Evolutionary conservation across 495 filamentous ascomycete species (phyloP).

Genomic region (Penicillium silybi): DNA sequence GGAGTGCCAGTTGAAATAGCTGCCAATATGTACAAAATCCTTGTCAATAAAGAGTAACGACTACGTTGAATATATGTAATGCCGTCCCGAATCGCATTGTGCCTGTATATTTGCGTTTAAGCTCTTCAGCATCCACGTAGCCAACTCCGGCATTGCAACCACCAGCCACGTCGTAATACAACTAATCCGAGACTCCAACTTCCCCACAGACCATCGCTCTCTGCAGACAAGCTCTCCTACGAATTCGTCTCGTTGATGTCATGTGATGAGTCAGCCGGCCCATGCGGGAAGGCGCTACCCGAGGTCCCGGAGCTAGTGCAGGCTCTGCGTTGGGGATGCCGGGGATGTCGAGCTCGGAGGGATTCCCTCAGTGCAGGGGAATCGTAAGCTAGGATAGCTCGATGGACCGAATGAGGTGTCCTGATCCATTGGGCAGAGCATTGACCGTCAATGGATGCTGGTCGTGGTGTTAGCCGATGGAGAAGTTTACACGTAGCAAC

Average conservation of each 20-base stretch:
- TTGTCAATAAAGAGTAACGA: too few species aligned
- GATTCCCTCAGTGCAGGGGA: not conserved
- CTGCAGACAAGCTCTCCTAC: not conserved
- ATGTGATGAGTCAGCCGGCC: conserved; percentile 25
- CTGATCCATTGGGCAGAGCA: not conserved
- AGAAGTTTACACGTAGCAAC: conserved; percentile 10
- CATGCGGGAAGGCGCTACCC: conserved; percentile 23
- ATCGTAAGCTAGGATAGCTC: not conserved
- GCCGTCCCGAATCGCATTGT: not conserved
- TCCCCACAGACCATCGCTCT: not conserved
- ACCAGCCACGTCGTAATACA: not conserved
- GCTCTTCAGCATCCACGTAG: not conserved
- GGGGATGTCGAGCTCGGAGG: conserved; percentile 11
- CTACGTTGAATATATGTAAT: not conserved
- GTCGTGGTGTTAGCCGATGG: conserved; percentile 6
- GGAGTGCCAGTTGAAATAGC: too few species aligned
- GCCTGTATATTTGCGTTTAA: not conserved
- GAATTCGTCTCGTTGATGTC: conserved; percentile 14
- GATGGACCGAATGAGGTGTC: not conserved
- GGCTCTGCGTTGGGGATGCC: conserved; percentile 19
- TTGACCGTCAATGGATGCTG: conserved; percentile 14
- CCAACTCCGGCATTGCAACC: not conserved
- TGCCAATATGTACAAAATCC: too few species aligned
- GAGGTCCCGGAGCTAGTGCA: conserved; percentile 24
- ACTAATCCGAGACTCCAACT: not conserved